These are phyloP conservation scores for Candida quercuum DNA, from an alignment of 805 yeast genomes.

Conservation along the genomic window DNA sequence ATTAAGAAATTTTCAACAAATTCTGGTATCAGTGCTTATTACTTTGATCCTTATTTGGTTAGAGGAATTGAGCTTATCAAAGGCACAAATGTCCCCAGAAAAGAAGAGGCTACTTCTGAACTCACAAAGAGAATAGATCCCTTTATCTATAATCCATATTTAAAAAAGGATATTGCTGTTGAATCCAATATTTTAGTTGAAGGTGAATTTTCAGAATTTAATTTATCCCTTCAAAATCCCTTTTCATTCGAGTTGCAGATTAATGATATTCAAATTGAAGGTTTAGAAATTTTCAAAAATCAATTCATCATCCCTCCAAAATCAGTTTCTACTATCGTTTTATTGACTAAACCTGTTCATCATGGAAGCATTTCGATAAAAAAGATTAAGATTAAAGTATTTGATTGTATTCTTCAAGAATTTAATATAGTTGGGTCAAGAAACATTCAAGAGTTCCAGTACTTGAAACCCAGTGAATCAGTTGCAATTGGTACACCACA, in stretches of 20 bases:
- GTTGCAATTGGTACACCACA: background rate
- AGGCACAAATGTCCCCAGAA: conserved; percentile 20
- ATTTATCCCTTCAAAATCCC: conserved; percentile 68
- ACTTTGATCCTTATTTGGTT: conserved; percentile 73
- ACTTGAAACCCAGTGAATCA: conserved; percentile 19
- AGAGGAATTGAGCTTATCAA: conserved; percentile 40
- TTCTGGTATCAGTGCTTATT: conserved; percentile 30
- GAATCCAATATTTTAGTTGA: conserved; percentile 38
- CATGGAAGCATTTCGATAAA: conserved; percentile 44
- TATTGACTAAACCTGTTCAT: conserved; percentile 43
- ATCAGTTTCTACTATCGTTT: conserved; percentile 31
- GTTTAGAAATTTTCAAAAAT: conserved; percentile 24
- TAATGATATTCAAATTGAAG: conserved; percentile 36
- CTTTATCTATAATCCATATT: conserved; percentile 55
- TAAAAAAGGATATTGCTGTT: conserved; percentile 13
- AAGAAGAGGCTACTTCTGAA: conserved; percentile 10
- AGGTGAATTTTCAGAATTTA: conserved; percentile 58
- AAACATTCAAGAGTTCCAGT: conserved; percentile 18
- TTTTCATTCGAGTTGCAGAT: conserved; percentile 68
- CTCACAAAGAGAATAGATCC: conserved; percentile 27
- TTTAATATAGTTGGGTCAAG: conserved; percentile 37
- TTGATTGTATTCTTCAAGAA: conserved; percentile 41
- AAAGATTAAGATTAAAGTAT: conserved; percentile 47
- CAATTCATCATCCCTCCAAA: conserved; percentile 34
- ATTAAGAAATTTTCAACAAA: conserved; percentile 26